A percentile compares a stretch with the other conserved stretches of the same genome.
Conservation (phyloP, 208 protist species). For the Trypanosoma lewisi region DNA sequence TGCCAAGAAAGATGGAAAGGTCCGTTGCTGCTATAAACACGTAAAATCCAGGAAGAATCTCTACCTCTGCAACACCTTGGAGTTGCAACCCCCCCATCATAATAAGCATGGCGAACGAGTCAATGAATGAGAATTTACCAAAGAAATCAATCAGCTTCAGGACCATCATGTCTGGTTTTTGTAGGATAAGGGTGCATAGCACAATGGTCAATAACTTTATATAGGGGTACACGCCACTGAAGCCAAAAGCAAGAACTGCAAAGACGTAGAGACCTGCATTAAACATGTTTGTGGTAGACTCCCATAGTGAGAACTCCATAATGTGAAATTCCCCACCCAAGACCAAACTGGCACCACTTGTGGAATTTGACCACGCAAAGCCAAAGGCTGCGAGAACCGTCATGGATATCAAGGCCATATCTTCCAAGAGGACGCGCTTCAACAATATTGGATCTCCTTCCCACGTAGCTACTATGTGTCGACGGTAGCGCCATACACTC, state of each 20-base stretch:
- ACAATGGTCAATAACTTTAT: constrained; percentile 41
- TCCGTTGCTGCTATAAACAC: constrained; percentile 29
- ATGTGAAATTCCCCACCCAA: constrained; percentile 44
- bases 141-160: constrained; percentile 66
- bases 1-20: constrained; percentile 39
- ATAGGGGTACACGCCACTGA: constrained; percentile 95
- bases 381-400: constrained; percentile 25
- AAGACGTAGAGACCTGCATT: constrained; percentile 73
- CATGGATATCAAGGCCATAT: constrained; percentile 33
- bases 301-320: constrained; percentile 81
- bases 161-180: constrained; percentile 27
- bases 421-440: constrained; percentile 44
- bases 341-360: constrained; percentile 4
- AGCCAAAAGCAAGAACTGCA: constrained; percentile 83
- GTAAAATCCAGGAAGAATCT: constrained; percentile 27
- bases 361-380: constrained; percentile 30
- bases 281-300: constrained; percentile 88
- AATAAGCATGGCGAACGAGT: constrained; percentile 72
- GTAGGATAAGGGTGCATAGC: constrained; percentile 35
- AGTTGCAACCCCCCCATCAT: constrained; percentile 59
- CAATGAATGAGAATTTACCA: constrained; percentile 91
- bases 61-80: constrained; percentile 24
- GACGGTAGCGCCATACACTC: background rate
- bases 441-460: constrained; percentile 17
- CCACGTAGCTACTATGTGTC: background rate